Conservation (phyloP, 2,329 filamentous ascomycete species). For the Pyricularia grisea region DNA sequence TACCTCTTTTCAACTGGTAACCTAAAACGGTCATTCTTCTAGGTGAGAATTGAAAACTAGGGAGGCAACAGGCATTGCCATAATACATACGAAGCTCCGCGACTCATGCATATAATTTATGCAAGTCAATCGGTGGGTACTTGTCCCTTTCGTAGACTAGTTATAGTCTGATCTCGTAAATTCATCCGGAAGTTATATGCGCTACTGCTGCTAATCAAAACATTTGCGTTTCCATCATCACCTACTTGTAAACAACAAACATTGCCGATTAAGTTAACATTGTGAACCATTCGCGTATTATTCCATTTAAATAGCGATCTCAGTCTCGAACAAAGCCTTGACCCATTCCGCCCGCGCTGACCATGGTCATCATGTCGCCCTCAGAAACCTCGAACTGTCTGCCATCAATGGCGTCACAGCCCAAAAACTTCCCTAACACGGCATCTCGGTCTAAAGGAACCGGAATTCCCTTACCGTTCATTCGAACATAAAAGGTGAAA, state of each 20-base stretch:
- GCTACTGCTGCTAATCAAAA: background rate
- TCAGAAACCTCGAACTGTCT: background rate
- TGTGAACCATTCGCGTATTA: too few relatives aligned
- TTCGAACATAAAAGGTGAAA: background rate
- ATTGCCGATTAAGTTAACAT: background rate
- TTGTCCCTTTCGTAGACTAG: background rate
- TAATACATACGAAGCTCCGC: background rate
- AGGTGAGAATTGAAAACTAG: background rate
- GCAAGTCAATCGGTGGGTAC: background rate
- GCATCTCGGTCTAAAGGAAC: background rate
- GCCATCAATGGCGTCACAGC: background rate
- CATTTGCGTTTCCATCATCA: background rate
- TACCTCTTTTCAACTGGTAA: background rate
- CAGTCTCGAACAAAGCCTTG: background rate
- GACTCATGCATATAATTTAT: background rate
- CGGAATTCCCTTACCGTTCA: background rate
- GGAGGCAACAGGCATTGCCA: background rate
- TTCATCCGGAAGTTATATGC: background rate
- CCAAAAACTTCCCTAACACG: background rate
- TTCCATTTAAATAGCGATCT: background rate
- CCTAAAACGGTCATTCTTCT: background rate
- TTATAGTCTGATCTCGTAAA: background rate
- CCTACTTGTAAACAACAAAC: background rate
- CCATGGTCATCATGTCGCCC: background rate
- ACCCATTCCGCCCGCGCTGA: background rate